Conservation (phyloP, 345 rosid species). For the Brassica nigra region DNA sequence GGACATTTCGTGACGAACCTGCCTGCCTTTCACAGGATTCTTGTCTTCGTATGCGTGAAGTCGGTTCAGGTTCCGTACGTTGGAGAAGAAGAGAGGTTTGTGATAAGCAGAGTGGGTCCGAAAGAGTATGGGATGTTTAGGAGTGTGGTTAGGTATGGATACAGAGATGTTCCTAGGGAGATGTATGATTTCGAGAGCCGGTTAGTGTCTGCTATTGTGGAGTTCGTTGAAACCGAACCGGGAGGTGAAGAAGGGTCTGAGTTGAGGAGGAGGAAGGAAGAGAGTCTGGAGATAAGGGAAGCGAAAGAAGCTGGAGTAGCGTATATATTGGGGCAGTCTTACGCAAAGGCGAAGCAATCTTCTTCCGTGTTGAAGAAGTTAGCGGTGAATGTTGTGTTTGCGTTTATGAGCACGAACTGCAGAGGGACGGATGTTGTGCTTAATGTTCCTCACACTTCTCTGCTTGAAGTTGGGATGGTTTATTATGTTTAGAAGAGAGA, state of each 20-base stretch:
- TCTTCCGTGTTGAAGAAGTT: conserved; percentile 65
- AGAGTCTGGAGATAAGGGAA: conserved; percentile 48
- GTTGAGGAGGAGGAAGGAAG: conserved; percentile 33
- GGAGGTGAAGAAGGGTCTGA: conserved; percentile 1
- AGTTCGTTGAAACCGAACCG: conserved; percentile 54
- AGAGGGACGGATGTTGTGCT: conserved; percentile 67
- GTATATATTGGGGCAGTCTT: conserved; percentile 67
- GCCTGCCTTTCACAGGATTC: conserved; percentile 78
- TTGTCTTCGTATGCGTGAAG: conserved; percentile 81
- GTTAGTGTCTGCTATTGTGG: conserved; percentile 53
- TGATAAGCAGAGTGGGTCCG: conserved; percentile 69
- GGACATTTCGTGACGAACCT: conserved; percentile 83
- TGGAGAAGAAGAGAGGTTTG: conserved; percentile 61
- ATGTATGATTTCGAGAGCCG: conserved; percentile 66
- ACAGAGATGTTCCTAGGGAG: conserved; percentile 76
- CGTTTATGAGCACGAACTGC: conserved; percentile 72
- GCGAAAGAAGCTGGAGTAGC: conserved; percentile 73
- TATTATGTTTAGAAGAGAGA: conserved; percentile 49
- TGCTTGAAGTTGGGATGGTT: conserved; percentile 81
- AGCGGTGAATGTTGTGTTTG: conserved; percentile 56
- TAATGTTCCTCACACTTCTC: conserved; percentile 63
- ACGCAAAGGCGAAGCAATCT: conserved; percentile 65
- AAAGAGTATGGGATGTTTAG: conserved; percentile 81
- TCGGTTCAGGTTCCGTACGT: conserved; percentile 78
- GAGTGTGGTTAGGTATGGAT: conserved; percentile 81